These are phyloP conservation scores for Silene vulgaris DNA, from an alignment of 179 eudicot species.

Conservation along the genomic window DNA sequence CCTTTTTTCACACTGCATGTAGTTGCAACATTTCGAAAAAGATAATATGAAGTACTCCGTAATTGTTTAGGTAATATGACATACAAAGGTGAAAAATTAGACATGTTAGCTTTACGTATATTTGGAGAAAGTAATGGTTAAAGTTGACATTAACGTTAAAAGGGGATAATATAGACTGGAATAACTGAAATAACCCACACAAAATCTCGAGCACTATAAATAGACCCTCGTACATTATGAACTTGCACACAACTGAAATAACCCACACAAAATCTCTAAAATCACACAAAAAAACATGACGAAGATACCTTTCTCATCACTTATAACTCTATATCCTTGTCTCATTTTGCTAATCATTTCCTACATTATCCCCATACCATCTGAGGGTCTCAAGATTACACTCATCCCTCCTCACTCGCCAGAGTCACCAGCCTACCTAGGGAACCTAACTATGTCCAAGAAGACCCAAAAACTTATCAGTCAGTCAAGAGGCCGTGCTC, in stretches of 20 bases:
- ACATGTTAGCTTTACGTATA: no score
- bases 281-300: constrained; percentile 4
- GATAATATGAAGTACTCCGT: no score
- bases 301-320: neutral
- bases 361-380: constrained; percentile 9
- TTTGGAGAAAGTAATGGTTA: no score
- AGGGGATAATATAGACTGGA: no score
- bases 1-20: no score
- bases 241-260: neutral
- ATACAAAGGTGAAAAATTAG: no score
- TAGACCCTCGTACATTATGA: neutral
- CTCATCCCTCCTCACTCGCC: constrained; percentile 9
- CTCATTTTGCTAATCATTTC: constrained; percentile 8
- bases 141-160: no score
- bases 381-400: constrained; percentile 6
- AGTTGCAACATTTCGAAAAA: no score
- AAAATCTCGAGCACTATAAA: constrained; percentile 7
- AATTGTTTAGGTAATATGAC: no score
- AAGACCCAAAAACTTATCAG: constrained; percentile 4
- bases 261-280: neutral
- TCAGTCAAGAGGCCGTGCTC: constrained; percentile 15
- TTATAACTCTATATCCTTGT: neutral
- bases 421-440: constrained; percentile 18
- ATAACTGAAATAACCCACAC: neutral
- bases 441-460: constrained; percentile 10